Evolutionary conservation across 148 eudicot genomes (phyloP).

Genomic region (Amaranthus hypochondriacus): DNA sequence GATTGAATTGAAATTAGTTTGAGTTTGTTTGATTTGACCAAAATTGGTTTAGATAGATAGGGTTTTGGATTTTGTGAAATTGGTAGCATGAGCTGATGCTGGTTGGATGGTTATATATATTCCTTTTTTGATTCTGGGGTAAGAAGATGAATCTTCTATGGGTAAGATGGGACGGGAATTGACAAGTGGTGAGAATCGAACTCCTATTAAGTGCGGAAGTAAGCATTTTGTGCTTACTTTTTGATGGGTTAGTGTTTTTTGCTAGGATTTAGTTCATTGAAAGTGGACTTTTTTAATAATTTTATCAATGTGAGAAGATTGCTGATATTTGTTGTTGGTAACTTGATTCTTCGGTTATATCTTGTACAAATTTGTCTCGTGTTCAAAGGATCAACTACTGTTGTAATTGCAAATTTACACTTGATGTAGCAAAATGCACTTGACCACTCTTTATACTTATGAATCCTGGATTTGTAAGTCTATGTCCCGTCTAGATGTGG

Average conservation of each 20-base stretch:
- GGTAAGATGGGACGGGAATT: no score
- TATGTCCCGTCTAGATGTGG: no score
- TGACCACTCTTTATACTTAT: neutral
- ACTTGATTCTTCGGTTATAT: neutral
- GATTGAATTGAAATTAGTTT: neutral
- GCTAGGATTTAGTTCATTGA: neutral
- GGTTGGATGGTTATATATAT: neutral
- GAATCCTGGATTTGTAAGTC: neutral
- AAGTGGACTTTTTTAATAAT: neutral
- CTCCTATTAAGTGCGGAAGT: no score
- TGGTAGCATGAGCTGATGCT: constrained; percentile 1
- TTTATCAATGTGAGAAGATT: neutral
- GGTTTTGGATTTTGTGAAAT: neutral
- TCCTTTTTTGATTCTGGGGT: neutral
- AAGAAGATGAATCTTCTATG: no score
- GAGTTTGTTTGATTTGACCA: neutral
- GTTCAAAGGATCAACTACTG: neutral
- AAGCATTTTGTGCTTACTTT: neutral
- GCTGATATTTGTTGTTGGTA: neutral
- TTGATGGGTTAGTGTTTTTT: neutral
- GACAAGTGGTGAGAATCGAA: no score
- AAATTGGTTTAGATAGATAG: constrained; percentile 1
- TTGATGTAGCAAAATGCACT: neutral
- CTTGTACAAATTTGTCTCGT: no score
- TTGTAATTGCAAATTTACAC: neutral